phyloP scores from a whole-genome alignment of 2,329 filamentous ascomycete species.

The Venturia carpophila region DNA sequence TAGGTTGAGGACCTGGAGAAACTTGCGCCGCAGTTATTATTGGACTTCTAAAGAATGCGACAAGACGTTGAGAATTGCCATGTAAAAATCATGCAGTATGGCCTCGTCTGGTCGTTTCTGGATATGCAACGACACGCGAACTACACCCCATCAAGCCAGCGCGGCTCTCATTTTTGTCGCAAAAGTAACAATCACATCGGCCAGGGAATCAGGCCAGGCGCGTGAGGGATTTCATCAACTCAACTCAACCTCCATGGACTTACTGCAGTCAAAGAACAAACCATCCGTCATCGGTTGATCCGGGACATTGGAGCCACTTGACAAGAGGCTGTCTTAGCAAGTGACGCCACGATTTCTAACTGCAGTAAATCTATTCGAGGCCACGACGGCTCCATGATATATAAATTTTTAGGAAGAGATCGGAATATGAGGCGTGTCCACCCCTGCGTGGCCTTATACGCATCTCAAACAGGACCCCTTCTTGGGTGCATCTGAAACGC shows the following conservation, averaged over 20 bases:
- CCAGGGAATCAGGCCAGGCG: not conserved
- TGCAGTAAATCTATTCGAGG: not conserved
- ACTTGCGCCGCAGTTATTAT: slow-evolving; percentile 70
- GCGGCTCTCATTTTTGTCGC: not conserved
- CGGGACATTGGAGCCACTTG: not conserved
- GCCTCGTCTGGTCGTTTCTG: not conserved
- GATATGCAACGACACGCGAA: not conserved
- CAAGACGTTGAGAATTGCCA: not conserved
- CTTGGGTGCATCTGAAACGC: slow-evolving; percentile 2
- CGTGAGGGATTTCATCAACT: not conserved
- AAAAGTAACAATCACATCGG: not conserved
- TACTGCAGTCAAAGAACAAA: not conserved
- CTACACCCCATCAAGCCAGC: not conserved
- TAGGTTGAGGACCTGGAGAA: slow-evolving; percentile 86
- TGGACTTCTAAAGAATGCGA: slow-evolving; percentile 60
- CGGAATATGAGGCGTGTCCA: not conserved
- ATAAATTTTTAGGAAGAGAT: not conserved
- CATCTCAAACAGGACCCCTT: not conserved
- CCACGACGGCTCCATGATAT: not conserved
- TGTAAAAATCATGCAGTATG: not conserved
- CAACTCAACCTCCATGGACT: not conserved
- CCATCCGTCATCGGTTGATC: not conserved
- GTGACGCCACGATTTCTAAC: not conserved
- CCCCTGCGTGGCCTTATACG: not conserved
- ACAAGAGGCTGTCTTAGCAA: not conserved